Evolutionary conservation across 1,284 basidiomycete species (phyloP).

Genomic region (Marasmius fiardii): DNA sequence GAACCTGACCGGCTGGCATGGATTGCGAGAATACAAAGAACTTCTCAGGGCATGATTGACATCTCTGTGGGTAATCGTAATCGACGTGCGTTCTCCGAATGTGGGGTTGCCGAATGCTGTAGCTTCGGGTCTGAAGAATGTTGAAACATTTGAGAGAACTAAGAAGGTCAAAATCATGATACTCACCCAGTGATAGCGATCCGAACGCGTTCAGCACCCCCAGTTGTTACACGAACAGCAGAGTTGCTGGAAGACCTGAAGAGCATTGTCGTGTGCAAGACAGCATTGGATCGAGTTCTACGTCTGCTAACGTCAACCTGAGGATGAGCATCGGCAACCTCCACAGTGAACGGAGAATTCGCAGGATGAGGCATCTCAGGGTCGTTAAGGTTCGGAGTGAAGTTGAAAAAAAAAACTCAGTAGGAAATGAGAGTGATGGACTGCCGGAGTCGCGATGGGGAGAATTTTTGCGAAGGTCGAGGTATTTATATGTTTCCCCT

Average conservation of each 20-base stretch:
- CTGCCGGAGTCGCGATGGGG: not conserved
- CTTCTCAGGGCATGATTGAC: conserved; percentile 10
- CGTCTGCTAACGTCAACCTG: conserved; percentile 4
- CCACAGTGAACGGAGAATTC: conserved; percentile 10
- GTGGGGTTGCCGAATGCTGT: conserved; percentile 6
- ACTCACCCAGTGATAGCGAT: conserved; percentile 12
- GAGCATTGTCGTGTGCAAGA: conserved; percentile 12
- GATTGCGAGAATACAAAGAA: not conserved
- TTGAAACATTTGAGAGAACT: not conserved
- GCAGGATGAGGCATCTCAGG: conserved; percentile 8
- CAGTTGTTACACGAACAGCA: conserved; percentile 5
- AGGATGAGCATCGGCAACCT: conserved; percentile 10
- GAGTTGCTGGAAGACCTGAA: conserved; percentile 11
- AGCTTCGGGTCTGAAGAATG: conserved; percentile 9
- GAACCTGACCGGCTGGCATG: conserved; percentile 5
- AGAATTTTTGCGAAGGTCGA: not conserved
- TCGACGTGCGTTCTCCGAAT: conserved; percentile 7
- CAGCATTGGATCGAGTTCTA: conserved; percentile 3
- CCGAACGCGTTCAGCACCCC: conserved; percentile 6
- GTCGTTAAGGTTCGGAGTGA: not conserved
- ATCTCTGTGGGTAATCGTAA: conserved; percentile 12
- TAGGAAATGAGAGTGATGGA: not conserved
- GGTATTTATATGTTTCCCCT: not conserved
- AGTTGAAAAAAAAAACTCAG: not conserved
- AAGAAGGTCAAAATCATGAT: not conserved